phyloP scores from a whole-genome alignment of 768 basidiomycete species.

The Boletus eberwhitei region DNA sequence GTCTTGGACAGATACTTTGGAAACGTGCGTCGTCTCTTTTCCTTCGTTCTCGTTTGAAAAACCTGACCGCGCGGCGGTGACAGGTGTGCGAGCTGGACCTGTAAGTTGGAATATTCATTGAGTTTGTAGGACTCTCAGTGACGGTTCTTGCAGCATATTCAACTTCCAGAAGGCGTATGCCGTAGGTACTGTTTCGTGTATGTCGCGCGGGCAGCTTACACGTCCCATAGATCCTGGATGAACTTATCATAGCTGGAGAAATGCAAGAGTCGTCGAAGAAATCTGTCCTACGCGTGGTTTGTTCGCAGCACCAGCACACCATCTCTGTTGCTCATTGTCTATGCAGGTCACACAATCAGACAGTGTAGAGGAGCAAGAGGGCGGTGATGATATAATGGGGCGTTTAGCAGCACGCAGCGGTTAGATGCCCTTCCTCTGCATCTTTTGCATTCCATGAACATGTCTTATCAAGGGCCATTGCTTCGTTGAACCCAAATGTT shows the following conservation, averaged over 20 bases:
- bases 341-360: conserved; percentile 81
- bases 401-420: conserved; percentile 71
- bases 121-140: not conserved
- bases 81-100: conserved; percentile 91
- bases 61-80: not conserved
- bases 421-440: conserved; percentile 37
- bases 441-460: conserved; percentile 10
- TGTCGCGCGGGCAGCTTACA: not conserved
- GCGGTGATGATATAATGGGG: conserved; percentile 75
- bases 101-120: conserved; percentile 40
- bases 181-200: conserved; percentile 38
- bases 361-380: conserved; percentile 81
- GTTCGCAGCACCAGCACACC: conserved; percentile 1
- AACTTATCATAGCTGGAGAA: conserved; percentile 91
- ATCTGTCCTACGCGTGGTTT: conserved; percentile 58
- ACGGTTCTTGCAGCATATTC: conserved; percentile 69
- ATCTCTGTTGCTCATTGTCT: conserved; percentile 11
- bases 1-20: conserved; percentile 66
- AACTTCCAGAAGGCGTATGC: conserved; percentile 97
- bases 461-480: conserved; percentile 26
- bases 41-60: not conserved
- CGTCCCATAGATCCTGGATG: conserved; percentile 70
- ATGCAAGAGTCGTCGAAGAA: conserved; percentile 89
- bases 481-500: conserved; percentile 21
- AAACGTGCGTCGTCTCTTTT: conserved; percentile 31